Conservation (phyloP, 2,329 filamentous ascomycete genomes). For the Fusarium sp. region DNA sequence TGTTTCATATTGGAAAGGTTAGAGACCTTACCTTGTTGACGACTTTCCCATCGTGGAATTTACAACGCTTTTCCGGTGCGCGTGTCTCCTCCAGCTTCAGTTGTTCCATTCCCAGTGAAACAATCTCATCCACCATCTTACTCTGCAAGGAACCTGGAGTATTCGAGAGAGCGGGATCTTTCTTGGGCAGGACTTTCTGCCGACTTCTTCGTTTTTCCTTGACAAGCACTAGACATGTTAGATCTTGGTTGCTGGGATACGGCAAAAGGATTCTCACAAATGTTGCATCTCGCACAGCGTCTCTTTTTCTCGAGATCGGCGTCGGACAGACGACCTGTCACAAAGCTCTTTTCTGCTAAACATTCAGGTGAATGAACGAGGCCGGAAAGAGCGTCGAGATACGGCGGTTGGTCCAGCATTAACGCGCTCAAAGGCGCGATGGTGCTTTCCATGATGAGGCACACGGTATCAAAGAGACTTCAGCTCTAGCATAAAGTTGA, state of each 20-base stretch:
- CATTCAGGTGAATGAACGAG: background rate
- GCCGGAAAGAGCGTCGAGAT: background rate
- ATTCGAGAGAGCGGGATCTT: background rate
- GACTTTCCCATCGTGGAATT: slow-evolving; percentile 2
- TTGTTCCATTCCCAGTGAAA: background rate
- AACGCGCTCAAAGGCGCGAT: background rate
- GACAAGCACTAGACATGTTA: background rate
- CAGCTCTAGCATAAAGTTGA: rapidly evolving
- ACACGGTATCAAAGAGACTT: background rate
- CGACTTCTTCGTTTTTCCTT: background rate
- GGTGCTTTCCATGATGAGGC: background rate
- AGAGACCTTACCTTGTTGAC: background rate
- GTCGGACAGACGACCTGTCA: background rate
- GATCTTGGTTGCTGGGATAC: rapidly evolving
- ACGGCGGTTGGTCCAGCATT: background rate
- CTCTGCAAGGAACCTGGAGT: background rate
- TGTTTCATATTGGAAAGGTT: rapidly evolving
- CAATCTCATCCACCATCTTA: background rate
- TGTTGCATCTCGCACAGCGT: background rate
- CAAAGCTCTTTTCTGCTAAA: background rate
- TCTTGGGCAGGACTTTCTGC: background rate
- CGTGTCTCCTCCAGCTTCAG: background rate
- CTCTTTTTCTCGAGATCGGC: background rate
- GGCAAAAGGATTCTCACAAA: background rate
- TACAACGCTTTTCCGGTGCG: background rate